Base-by-base conservation (phyloP, 1,139 yeast genomes). In the Suhomyces coccinellae region DNA sequence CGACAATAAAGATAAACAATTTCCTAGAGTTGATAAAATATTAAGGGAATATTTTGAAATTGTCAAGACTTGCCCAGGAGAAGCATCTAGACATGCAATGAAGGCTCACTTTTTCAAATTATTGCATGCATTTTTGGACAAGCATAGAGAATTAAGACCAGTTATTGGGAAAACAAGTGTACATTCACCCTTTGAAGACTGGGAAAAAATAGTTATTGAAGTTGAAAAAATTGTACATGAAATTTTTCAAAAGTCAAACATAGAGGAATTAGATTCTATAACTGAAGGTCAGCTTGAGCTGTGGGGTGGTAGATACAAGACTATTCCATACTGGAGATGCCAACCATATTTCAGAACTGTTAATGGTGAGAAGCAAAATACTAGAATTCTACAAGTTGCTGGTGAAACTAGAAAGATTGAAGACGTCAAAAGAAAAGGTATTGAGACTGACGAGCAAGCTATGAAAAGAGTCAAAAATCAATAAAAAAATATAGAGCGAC, bases 281-380 rank as follows among this genome's bases (percentile, higher is more conserved):
- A 67, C 66, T 0, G 73, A 69, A 13, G 89, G 91, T 0, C 37
- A 39, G 11, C 24, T 43, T 9, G 47, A 49, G 26, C 37, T 61
- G 2, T 86, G 95, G 90, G 96, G 96, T 42, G 96, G 95, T 1
- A 56, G 75, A 15, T 93, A 93, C 63, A 82, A 82, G 61, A 77
- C 75, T 6, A 80, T 93, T n/a, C 99, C 99, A 3, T 91, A 86
- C 64, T 93, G 99, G 98, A 77, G 99, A 55, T 83, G 96, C 52
- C 99, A 93, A 66, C 99, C 99, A 1, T 87, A 88, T 62, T 90
- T 95, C 71, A 77, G 99, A 53, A 82, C 85, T 8, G 95, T 88
- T 1, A 77, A 87, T 61, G 97, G 96, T 27, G 74, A 71, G 46
- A 73, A 70, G 52, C 77, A 72, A 48, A 74, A 72, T 50, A 65